Evolutionary conservation across 305 asterid species (phyloP).

Genomic region (Fraxinus sp.): DNA sequence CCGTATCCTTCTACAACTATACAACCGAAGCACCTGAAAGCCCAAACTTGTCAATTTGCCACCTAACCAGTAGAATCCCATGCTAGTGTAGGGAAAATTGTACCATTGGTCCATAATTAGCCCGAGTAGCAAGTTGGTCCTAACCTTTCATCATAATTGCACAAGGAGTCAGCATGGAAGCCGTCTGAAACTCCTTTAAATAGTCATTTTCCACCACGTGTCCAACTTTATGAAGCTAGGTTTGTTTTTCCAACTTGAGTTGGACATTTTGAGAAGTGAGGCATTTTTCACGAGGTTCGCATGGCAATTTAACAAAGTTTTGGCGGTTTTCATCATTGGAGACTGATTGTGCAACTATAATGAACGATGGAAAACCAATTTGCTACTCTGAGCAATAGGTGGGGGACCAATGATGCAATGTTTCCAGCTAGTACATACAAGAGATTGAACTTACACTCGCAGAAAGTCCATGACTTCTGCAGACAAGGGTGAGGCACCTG

Average conservation of each 20-base stretch:
- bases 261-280: neutral
- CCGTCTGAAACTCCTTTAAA: neutral
- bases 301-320: neutral
- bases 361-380: neutral
- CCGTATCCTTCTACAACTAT: conserved; percentile 63
- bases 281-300: neutral
- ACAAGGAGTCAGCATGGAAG: neutral
- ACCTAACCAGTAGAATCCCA: neutral
- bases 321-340: neutral
- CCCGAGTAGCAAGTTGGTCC: neutral
- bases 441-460: conserved; percentile 51
- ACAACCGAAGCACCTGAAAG: conserved; percentile 66
- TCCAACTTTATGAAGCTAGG: neutral
- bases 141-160: neutral
- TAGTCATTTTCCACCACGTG: neutral
- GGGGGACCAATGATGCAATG: neutral
- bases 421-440: neutral
- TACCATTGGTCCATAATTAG: neutral
- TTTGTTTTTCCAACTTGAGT: neutral
- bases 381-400: neutral
- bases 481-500: conserved; percentile 78
- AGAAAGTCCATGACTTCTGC: conserved; percentile 70
- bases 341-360: neutral
- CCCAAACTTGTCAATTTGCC: neutral
- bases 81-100: conserved; percentile 1